Base-by-base conservation (phyloP, 2,329 filamentous ascomycete genomes). In the Aspergillus phoenicis region DNA sequence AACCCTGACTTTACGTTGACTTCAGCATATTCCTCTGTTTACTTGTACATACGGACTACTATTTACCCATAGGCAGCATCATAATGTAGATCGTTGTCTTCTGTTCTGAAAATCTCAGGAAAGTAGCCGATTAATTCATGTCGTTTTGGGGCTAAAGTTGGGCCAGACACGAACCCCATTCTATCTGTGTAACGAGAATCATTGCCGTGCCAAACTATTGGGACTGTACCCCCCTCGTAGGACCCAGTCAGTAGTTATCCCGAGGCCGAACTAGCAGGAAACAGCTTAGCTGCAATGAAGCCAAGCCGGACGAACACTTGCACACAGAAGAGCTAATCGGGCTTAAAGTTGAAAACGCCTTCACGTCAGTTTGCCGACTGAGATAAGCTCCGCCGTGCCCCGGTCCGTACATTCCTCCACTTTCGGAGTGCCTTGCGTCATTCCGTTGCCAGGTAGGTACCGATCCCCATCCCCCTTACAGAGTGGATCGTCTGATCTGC, bases 241-340 rank as follows among this genome's bases (percentile, higher is more conserved):
- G 47, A 15, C 17, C 47, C 15, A 8, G 26, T 26, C 11, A 28
- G 47, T 49, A 45, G 41, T 52, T 33, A 22, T 36, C 24, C 22
- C 17, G 5, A 52, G 36, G 53, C 26, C 47, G 39, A 49, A 51
- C 41, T 39, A 33, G 17, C 28, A 56, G 53, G 53, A 56, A 47
- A 28, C 53, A 47, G 26, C 2, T 15, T 56, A 56, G 53, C 53
- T 56, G 53, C 53, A 56, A n/a, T 41, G 22, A 45, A 56, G 53
- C 53, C 53, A 56, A 56, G 53, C 53, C 53, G 15, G 22, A 11
- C n/a, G 20, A 47, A 36, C 39, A 26, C 53, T 56, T 47, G 20
- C 17, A 45, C 41, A 45, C 20, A 51, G 59, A 8, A 61, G 49
- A 61, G 53, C 58, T 60, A 58, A 60, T 60, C 53, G 51, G 36